Percentiles rank a stretch among this genome's conserved stretches.
phyloP scores from a whole-genome alignment of 1,139 yeast genomes.

The Magnusiomyces ingens region DNA sequence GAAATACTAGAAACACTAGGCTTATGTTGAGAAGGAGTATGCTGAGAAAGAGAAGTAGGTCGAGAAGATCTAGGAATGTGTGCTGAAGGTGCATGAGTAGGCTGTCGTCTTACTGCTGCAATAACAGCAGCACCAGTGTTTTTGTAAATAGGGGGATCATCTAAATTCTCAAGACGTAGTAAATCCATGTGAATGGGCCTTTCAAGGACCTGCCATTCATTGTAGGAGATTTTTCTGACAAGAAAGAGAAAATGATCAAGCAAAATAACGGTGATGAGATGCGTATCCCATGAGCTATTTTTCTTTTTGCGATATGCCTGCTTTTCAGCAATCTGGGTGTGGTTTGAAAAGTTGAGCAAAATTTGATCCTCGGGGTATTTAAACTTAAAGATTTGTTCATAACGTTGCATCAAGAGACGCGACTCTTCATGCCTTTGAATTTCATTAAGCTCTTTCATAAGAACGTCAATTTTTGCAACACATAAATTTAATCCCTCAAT shows the following conservation, averaged over 20 bases:
- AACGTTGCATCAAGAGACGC: slow-evolving; percentile 6
- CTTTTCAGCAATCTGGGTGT: slow-evolving; percentile 5
- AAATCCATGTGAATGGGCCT: slow-evolving; percentile 38
- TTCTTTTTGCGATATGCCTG: slow-evolving; percentile 7
- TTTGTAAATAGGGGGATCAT: slow-evolving; percentile 23
- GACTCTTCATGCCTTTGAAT: slow-evolving; percentile 10
- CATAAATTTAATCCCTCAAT: slow-evolving; percentile 9
- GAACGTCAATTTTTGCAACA: not conserved
- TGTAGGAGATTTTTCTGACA: slow-evolving; percentile 26
- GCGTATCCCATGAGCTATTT: slow-evolving; percentile 4
- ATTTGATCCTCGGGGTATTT: slow-evolving; percentile 9
- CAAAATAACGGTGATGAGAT: slow-evolving; percentile 39
- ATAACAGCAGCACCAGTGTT: slow-evolving; percentile 4
- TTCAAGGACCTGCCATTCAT: slow-evolving; percentile 31
- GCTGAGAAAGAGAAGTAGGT: too few relatives aligned
- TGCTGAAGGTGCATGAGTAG: not conserved
- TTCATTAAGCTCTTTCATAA: slow-evolving; percentile 8
- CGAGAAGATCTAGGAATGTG: too few relatives aligned
- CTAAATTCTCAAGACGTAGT: slow-evolving; percentile 32
- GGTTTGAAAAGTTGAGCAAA: slow-evolving; percentile 7
- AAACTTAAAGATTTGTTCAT: slow-evolving; percentile 7
- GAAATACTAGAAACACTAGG: not conserved
- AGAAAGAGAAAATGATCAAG: slow-evolving; percentile 68
- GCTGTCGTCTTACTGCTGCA: not conserved
- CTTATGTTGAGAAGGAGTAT: not conserved